Evolutionary conservation across 169 alveolate genomes (phyloP), one percentile per base, ranked within the genome.

Genomic region (Cryptosporidium ubiquitum): DNA sequence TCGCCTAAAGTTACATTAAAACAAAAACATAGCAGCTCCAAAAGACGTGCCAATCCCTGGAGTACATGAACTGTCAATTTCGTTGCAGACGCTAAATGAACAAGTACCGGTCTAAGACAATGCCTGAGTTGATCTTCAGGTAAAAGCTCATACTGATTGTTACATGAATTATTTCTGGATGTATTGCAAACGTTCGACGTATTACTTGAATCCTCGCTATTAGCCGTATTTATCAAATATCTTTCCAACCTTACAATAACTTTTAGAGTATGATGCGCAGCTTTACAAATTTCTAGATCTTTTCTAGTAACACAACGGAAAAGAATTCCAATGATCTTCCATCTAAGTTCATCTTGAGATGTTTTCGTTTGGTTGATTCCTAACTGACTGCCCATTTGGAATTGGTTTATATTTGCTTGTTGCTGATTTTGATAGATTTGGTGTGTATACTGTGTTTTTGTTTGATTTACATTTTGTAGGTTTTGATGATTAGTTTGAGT

Each of bases 81-180:
- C n/a, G 89, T 79, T 61, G 89, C 89, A 23, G 89, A 79, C 10
- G 89, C 89, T 31, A 79, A 37, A 18, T 79, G 89, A 12, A 79
- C 75, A 26, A 79, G 89, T 37, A 79, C 89, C 2, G 89, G 89
- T 31, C 89, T 58, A 18, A 79, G 58, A 35, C 89, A 79, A 33
- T 79, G 89, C 58, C 89, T 58, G 16, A 79, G 75, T 42, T 79
- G 89, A 47, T 79, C 89, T 58, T 79, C 89, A 10, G 89, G 89
- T 44, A 79, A 39, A n/a, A 79, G 66, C 37, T 79, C 89, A 61
- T 79, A 79, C 66, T 79, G 74, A 42, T 10, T 42, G 35, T 20
- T 61, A 12, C 20, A 31, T 73, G 52, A 55, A 55, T 29, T 49
- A 35, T 26, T 64, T 29, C 7, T 10, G n/a, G 51, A 35, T n/a